A percentile compares a stretch with the other conserved stretches of the same genome.
Conservation (phyloP, 148 eudicot species). For the Rhododendron griersonianum region DNA sequence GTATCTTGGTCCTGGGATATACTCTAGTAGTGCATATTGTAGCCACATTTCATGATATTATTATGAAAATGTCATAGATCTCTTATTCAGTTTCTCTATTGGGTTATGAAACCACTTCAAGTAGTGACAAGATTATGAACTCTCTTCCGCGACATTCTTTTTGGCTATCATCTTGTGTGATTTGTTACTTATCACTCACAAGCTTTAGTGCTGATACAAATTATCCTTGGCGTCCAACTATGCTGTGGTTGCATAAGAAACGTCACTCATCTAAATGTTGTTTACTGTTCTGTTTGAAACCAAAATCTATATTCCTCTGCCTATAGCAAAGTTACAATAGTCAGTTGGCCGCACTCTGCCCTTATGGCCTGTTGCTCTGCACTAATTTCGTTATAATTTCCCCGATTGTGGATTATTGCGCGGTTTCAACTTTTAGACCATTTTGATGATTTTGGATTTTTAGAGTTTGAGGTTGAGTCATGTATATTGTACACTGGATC, state of each 20-base stretch:
- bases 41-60: not conserved
- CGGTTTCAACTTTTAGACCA: not conserved
- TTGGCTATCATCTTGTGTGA: not conserved
- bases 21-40: not conserved
- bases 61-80: not conserved
- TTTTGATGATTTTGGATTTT: not conserved
- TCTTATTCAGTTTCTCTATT: not conserved
- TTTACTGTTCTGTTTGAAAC: not conserved
- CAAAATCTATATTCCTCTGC: not conserved
- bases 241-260: not conserved
- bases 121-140: not conserved
- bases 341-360: not conserved
- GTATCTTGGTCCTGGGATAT: not conserved
- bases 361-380: not conserved
- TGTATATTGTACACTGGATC: not conserved
- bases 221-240: not conserved
- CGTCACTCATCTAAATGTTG: not conserved
- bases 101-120: conserved; percentile 1
- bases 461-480: not conserved
- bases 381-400: not conserved
- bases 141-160: not conserved
- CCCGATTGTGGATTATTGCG: not conserved
- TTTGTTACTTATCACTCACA: not conserved
- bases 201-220: not conserved
- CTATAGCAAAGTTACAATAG: not conserved